These are phyloP conservation scores for Brasenia schreberi DNA, from an alignment of 164 flowering plant genomes.

Conservation along the genomic window DNA sequence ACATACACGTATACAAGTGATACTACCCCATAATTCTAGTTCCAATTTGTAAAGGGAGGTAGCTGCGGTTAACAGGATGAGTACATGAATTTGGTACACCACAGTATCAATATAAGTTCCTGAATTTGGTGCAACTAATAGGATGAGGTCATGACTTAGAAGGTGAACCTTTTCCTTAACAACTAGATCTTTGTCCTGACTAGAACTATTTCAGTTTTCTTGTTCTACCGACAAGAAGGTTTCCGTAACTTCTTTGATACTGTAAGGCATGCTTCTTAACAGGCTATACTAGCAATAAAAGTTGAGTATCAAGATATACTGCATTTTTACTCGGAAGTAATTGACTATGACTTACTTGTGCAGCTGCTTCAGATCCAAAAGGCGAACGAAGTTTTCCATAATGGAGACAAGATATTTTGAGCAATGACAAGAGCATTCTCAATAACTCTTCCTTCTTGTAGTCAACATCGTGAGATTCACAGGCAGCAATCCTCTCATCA, in stretches of 20 bases:
- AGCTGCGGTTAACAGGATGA: no score
- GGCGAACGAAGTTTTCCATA: conserved; percentile 95
- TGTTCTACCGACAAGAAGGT: background rate
- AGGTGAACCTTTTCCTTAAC: background rate
- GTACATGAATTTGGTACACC: no score
- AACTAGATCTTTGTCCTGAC: background rate
- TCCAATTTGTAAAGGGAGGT: no score
- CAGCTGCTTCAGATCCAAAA: conserved; percentile 59
- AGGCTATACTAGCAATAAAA: background rate
- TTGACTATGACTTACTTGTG: conserved; percentile 33
- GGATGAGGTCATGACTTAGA: no score
- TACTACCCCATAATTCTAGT: no score
- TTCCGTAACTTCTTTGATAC: background rate
- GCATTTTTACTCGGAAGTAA: background rate
- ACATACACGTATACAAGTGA: no score
- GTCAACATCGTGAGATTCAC: conserved; percentile 40
- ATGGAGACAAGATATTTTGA: conserved; percentile 80
- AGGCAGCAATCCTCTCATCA: conserved; percentile 73
- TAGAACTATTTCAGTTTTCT: background rate
- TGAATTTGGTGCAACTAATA: no score
- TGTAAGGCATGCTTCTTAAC: background rate
- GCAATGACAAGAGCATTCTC: conserved; percentile 75
- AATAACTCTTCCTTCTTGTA: conserved; percentile 37
- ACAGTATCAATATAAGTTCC: no score
- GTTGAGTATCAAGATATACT: no score